Base-by-base conservation (phyloP, 2,329 filamentous ascomycete species). In the Byssothecium circinans region DNA sequence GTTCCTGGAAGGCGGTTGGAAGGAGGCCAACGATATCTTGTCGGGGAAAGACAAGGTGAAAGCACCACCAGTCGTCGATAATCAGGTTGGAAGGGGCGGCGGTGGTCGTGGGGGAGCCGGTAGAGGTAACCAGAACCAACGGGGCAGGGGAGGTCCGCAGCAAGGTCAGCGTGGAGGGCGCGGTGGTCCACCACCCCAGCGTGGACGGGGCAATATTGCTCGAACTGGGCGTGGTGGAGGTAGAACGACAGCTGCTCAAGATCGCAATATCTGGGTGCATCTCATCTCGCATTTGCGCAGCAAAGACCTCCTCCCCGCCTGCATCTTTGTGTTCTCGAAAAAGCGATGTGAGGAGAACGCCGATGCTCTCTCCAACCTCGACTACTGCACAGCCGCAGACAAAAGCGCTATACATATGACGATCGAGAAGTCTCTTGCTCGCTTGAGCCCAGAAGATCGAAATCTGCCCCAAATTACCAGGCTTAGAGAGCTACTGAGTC, bases 241-340 rank as follows among this genome's bases (percentile, higher is more conserved):
- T 2, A 86, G 91, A 61, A 89, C 91, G 0, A 94, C 89, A 18
- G 90, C 88, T 49, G 91, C 91, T 0, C 94, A 99, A 70, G 94
- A 99, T 73, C 91, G 91, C 68, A 97, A 91, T 53, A 81, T 96
- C 7, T 99, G 94, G 94, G 92, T 97, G 29, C 89, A 96, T 64
- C 81, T 99, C 32, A 91, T 99, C 2, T 89, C 95, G 63, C 91
- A 89, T 71, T 78, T 99, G 44, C 89, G 86, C 61, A 96, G 95
- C 70, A 84, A 91, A 43, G 89, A 84, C 40, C 79, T 99, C 3
- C 81, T 99, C 3, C 94, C 94, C 0, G 90, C 88, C 8, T 97
- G 92, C 69, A 95, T 99, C 57, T 99, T 99, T 66, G 92, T 99
- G 46, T 99, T 99, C 72, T 99, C 94, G 2, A 99, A 97, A 75